Evolutionary conservation across 2,329 filamentous ascomycete species (phyloP).

Genomic region (Lachnellula hyalina): DNA sequence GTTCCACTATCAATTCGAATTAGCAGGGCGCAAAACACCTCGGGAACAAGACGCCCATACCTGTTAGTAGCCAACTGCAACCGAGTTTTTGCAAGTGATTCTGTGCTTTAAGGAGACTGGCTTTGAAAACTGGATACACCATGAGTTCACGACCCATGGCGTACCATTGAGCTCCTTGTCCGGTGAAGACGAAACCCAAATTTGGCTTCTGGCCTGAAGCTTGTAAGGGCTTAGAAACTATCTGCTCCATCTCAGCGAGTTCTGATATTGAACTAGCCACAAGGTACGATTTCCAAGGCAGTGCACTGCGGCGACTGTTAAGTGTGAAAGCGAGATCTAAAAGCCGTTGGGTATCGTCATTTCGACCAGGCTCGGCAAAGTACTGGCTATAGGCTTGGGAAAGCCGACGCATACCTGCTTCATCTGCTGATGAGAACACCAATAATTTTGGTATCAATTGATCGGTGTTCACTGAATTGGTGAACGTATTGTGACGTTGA

Average conservation of each 20-base stretch:
- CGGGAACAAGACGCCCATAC: neutral
- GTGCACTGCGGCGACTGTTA: neutral
- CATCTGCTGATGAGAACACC: conserved; percentile 2
- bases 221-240: conserved; percentile 3
- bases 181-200: neutral
- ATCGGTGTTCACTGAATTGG: neutral
- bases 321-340: conserved; percentile 9
- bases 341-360: too few species aligned
- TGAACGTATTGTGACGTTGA: neutral
- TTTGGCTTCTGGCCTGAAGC: neutral
- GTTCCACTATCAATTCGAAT: neutral
- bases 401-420: neutral
- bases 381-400: neutral
- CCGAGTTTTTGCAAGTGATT: neutral
- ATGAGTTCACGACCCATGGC: conserved; percentile 19
- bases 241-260: conserved; percentile 20
- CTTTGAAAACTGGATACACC: neutral
- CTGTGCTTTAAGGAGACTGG: too few species aligned
- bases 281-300: conserved; percentile 7
- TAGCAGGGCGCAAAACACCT: neutral
- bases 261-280: neutral
- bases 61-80: neutral
- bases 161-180: conserved; percentile 22
- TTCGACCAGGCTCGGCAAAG: neutral
- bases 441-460: neutral